These are phyloP conservation scores for Heracleum sosnowskyi DNA, from an alignment of 129 eudicot species.

Conservation along the genomic window DNA sequence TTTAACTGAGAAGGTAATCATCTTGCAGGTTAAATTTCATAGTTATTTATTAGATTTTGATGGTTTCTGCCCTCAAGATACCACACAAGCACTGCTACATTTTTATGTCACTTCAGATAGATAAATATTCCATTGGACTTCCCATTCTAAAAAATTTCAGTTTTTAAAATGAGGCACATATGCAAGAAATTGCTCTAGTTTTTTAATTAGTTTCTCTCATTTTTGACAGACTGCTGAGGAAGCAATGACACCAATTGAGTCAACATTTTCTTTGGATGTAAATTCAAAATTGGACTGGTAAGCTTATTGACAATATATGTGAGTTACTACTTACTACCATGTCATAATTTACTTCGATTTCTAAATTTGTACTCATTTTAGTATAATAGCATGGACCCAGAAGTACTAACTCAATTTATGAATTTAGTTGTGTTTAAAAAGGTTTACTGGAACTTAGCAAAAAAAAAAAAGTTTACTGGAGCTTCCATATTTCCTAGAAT, in stretches of 20 bases:
- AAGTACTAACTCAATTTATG: not conserved
- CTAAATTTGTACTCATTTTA: not conserved
- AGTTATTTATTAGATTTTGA: not conserved
- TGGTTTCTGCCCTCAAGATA: not conserved
- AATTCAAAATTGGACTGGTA: constrained; percentile 94
- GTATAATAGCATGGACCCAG: not conserved
- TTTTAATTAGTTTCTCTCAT: not conserved
- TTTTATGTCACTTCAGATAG: not conserved
- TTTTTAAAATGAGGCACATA: not conserved
- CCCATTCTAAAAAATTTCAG: not conserved
- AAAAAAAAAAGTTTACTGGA: no score
- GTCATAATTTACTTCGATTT: not conserved
- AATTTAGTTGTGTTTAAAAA: no score
- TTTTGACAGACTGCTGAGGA: constrained; percentile 80
- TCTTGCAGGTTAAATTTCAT: not conserved
- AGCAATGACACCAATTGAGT: constrained; percentile 99
- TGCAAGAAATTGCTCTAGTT: not conserved
- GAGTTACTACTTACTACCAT: not conserved
- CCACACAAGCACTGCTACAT: not conserved
- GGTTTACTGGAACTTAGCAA: no score
- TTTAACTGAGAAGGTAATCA: constrained; percentile 84
- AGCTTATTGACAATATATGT: constrained; percentile 10
- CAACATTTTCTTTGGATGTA: constrained; percentile 93
- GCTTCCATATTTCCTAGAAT: no score
- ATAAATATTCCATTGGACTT: not conserved